Evolutionary conservation across 2,329 filamentous ascomycete genomes (phyloP), one percentile per base, ranked within the genome.

Genomic region (Diaporthe humulicola): DNA sequence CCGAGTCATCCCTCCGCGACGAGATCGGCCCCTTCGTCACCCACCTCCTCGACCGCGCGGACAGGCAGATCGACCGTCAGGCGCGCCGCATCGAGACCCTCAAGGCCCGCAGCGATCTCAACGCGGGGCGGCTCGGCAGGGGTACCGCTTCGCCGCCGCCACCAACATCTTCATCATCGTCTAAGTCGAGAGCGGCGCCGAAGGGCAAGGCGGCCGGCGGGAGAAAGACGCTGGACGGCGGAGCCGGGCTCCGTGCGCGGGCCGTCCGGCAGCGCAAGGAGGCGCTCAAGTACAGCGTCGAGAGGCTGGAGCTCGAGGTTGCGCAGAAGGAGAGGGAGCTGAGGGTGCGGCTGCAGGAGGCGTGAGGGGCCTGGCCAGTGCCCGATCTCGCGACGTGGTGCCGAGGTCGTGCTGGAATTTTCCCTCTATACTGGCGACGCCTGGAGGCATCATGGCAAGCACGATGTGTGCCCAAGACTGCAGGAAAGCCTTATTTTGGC

Each of bases 11-110:
- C 6, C 91, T 98, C 25, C 93, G 95, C 79, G 94, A 95, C 80
- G 95, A 98, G 82, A 97, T 98, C 78, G 93, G 93, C n/a, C 96
- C 96, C 12, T 95, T 95, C 83, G 94, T 98, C 77, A 88, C 92
- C 40, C 90, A 92, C 74, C 90, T 98, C 2, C 91, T 98, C 70
- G 90, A 92, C 77, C 93, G 95, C 78, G 95, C 95, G n/a, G 92
- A 95, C 78, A 92, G 93, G 77, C 93, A 98, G 80, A 90, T 97
- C 52, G 94, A 96, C 79, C 94, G 95, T 74, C 91, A 96, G 56
- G 94, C 94, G 70, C 91, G 95, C 9, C 93, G 95, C 77, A 94
- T 98, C 82, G 93, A 97, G 81, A 93, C 93, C 0, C 88, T 98
- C 48, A 95, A 96, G 78, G 95, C 95, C 2, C 93, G 95, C 79